Percentiles rank a stretch among this genome's conserved stretches.
Evolutionary conservation across 1,284 basidiomycete genomes (phyloP).

Genomic region (Cutaneotrichosporon dermatis): DNA sequence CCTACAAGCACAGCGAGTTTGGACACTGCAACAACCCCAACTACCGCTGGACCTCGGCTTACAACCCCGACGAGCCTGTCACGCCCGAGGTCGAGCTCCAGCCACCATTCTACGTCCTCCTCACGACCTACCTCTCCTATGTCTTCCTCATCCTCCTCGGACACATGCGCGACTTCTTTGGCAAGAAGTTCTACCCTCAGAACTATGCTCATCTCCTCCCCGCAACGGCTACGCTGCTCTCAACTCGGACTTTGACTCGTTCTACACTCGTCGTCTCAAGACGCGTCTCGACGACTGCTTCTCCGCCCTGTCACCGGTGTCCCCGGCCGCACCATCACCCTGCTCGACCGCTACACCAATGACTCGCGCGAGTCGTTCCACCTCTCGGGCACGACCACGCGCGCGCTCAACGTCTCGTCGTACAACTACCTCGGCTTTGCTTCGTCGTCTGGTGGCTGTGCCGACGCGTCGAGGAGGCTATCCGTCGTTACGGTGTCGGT

Average conservation of each 20-base stretch:
- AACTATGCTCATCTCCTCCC: conserved; percentile 75
- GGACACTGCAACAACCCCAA: conserved; percentile 47
- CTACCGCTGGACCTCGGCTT: conserved; percentile 49
- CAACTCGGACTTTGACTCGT: conserved; percentile 98
- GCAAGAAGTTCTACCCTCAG: conserved; percentile 71
- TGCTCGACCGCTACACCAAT: conserved; percentile 76
- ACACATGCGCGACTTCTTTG: conserved; percentile 91
- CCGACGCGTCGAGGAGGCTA: conserved; percentile 80
- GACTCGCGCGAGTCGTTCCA: conserved; percentile 79
- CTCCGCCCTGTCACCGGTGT: conserved; percentile 91
- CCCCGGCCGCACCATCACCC: conserved; percentile 84
- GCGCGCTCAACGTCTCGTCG: conserved; percentile 91
- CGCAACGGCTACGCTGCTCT: conserved; percentile 87
- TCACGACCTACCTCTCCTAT: conserved; percentile 90
- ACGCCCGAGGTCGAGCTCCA: conserved; percentile 59
- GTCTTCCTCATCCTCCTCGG: conserved; percentile 83
- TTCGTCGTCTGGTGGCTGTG: conserved; percentile 85
- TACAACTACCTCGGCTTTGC: conserved; percentile 99
- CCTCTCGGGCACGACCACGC: conserved; percentile 73
- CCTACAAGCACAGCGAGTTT: conserved; percentile 47
- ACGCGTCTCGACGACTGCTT: conserved; percentile 94
- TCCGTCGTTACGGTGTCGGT: conserved; percentile 74
- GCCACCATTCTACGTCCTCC: conserved; percentile 82
- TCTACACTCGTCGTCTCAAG: conserved; percentile 96
- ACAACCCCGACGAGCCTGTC: conserved; percentile 51